phyloP scores from a whole-genome alignment of 1,284 basidiomycete genomes.

The Sporisorium graminicola region DNA sequence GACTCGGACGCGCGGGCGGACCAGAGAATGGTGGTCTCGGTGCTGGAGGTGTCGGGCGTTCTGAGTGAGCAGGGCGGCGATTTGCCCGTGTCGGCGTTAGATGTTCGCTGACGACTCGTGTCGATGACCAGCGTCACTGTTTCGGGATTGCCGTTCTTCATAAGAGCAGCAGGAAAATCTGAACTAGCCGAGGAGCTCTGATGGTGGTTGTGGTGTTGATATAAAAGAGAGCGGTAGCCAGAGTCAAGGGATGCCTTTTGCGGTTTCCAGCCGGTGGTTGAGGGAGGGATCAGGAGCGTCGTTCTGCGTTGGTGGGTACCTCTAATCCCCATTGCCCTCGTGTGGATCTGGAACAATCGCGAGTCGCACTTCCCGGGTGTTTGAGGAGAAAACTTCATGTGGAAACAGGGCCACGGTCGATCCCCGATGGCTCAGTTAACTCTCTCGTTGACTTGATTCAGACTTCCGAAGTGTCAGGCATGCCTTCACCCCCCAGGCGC shows the following conservation, averaged over 20 bases:
- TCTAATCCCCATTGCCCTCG: no score
- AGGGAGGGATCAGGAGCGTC: neutral
- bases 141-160: neutral
- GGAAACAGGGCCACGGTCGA: no score
- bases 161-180: neutral
- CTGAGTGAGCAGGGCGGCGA: neutral
- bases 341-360: no score
- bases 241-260: neutral
- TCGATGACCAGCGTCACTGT: constrained; percentile 24
- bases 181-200: no score
- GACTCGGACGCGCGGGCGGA: no score
- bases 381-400: no score
- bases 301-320: neutral
- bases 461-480: no score
- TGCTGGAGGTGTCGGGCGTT: constrained; percentile 1
- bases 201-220: neutral
- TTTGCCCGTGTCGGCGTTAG: neutral
- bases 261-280: neutral
- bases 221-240: neutral
- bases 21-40: constrained; percentile 1
- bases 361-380: no score
- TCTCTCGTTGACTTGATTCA: no score
- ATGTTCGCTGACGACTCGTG: constrained; percentile 23
- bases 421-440: no score
- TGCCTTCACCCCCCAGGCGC: no score